A percentile compares a stretch with the other conserved stretches of the same genome.
These are phyloP conservation scores for Metschnikowia picachoensis DNA, from an alignment of 805 yeast species.

Conservation along the genomic window DNA sequence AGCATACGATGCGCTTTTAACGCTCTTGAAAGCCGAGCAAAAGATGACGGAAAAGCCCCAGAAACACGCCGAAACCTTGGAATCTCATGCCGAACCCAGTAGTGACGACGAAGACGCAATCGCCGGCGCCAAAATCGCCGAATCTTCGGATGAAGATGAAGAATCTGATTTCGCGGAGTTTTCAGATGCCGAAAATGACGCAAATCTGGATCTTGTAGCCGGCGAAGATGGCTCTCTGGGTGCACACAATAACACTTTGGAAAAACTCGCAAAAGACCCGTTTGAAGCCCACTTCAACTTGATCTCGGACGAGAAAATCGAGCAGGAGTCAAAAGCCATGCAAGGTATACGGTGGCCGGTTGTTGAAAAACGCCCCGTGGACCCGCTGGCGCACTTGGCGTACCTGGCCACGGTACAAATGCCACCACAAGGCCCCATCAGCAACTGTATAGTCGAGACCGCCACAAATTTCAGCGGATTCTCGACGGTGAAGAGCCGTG, in stretches of 20 bases:
- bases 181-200: constrained; percentile 9
- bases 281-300: constrained; percentile 72
- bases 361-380: constrained; percentile 16
- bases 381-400: constrained; percentile 25
- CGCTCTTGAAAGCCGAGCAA: constrained; percentile 45
- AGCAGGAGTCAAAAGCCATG: constrained; percentile 22
- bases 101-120: constrained; percentile 13
- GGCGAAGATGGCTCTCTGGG: too few relatives aligned
- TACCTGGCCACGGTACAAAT: constrained; percentile 32
- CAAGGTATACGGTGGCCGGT: constrained; percentile 29
- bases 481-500: constrained; percentile 25
- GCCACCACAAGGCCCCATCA: constrained; percentile 28
- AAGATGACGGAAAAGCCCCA: neutral
- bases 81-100: neutral
- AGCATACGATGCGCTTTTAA: constrained; percentile 66
- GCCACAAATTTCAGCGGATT: constrained; percentile 15
- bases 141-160: constrained; percentile 15
- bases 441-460: constrained; percentile 4
- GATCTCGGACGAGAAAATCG: constrained; percentile 37
- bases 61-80: constrained; percentile 28
- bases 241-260: neutral
- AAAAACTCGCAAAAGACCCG: constrained; percentile 50
- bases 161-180: constrained; percentile 16
- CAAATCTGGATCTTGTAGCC: too few relatives aligned
- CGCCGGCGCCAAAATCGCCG: constrained; percentile 31